These are phyloP conservation scores for Aristolochia fimbriata DNA, from an alignment of 164 flowering plant species.

Conservation along the genomic window DNA sequence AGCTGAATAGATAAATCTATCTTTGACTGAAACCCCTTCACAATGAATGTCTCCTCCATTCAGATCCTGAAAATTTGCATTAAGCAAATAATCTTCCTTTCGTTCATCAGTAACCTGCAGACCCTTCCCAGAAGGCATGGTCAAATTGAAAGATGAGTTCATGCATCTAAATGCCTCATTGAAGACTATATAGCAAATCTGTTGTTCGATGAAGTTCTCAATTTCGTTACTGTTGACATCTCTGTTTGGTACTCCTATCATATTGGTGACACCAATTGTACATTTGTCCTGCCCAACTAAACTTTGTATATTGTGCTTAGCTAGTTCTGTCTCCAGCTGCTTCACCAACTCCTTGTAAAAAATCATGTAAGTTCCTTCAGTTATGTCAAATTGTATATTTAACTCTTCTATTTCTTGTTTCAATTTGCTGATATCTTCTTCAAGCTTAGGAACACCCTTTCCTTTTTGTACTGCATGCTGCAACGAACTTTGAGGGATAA, in stretches of 20 bases:
- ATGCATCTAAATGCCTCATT: neutral
- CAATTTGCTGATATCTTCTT: conserved; percentile 13
- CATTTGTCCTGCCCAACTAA: conserved; percentile 20
- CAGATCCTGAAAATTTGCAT: neutral
- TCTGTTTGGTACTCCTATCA: neutral
- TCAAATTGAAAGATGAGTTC: neutral
- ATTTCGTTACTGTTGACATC: conserved; percentile 12
- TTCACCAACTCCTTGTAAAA: conserved; percentile 17
- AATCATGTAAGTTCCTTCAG: conserved; percentile 22
- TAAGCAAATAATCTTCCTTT: neutral
- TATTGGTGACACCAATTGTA: neutral
- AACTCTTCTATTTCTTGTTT: conserved; percentile 31
- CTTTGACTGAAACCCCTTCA: conserved; percentile 1
- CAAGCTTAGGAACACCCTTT: neutral
- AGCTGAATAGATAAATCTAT: neutral
- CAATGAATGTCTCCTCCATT: neutral
- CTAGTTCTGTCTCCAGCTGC: conserved; percentile 13
- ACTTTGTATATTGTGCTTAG: conserved; percentile 10
- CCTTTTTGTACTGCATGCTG: neutral
- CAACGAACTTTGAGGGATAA: neutral
- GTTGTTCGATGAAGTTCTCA: conserved; percentile 4
- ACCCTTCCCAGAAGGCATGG: neutral
- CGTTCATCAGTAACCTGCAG: neutral
- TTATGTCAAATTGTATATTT: conserved; percentile 16
- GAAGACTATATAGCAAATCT: neutral